Evolutionary conservation across 306 rosid genomes (phyloP), one percentile per base, ranked within the genome.

Genomic region (Quercus robur): DNA sequence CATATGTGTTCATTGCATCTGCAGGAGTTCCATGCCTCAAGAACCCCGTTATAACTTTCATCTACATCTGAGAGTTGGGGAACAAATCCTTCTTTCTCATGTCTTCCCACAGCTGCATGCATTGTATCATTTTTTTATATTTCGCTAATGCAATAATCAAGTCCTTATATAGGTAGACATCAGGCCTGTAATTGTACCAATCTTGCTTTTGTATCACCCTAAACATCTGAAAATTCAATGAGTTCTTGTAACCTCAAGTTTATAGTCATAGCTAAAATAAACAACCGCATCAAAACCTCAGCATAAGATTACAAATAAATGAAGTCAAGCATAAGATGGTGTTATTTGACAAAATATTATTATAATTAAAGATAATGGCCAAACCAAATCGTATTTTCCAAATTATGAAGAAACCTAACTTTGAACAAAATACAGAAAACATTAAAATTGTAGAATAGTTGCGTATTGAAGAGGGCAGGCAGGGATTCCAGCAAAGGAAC

Each of bases 21-120:
- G 94, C 92, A 46, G 96, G 97, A 80, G 94, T 91, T 75, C 97
- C 98, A 64, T 75, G 77, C 71, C 84, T 91, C 90, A 93, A 84
- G 87, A 93, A 95, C 38, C 99, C 98, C 87, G 91, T 85, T 63
- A 95, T 91, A 80, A 93, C 92, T 85, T 93, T 96, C 9, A 96
- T 82, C 68, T 89, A 91, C 19, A 97, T 87, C 86, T 93, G 98
- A 54, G 93, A 89, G 81, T 95, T 97, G 15, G 91, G 96, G 81
- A 85, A 89, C 25, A 89, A 59, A 52, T 87, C 77, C 77, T 89
- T 98, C 81, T 86, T 85, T 82, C 79, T 91, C 97, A 93, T 84
- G 80, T 77, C 80, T 78, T 93, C 96, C 97, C 99, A 95, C 81
- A 91, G 73, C 33, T 84, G 57, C 91, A 88, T 84, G 57, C 91